Conservation (phyloP, 2,329 filamentous ascomycete genomes). For the Xylariaceae sp. region DNA sequence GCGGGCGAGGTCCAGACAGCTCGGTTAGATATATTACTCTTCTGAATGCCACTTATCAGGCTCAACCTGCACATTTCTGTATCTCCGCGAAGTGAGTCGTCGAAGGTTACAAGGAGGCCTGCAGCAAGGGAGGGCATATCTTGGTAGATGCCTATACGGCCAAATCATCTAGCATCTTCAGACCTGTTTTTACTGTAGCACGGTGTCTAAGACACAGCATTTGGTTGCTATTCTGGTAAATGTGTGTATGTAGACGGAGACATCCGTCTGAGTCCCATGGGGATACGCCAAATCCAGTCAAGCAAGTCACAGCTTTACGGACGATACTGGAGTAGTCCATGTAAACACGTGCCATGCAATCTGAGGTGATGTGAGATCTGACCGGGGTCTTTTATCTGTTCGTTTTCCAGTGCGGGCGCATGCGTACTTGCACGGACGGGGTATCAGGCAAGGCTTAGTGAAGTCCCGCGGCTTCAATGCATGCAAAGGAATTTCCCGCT, state of each 20-base stretch:
- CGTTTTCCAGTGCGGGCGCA: neutral
- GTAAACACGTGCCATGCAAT: slow-evolving; percentile 1
- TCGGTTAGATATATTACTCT: neutral
- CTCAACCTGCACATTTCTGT: neutral
- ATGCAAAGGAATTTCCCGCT: neutral
- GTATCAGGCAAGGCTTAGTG: too few relatives aligned
- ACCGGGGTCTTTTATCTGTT: neutral
- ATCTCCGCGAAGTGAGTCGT: neutral
- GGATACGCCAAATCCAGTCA: neutral
- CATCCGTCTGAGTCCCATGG: neutral
- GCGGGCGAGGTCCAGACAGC: neutral
- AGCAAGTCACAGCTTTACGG: too few relatives aligned
- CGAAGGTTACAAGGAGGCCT: neutral
- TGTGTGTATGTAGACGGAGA: neutral
- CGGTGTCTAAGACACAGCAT: neutral
- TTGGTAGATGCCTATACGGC: neutral
- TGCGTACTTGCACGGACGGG: too few relatives aligned
- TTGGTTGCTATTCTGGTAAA: slow-evolving; percentile 5
- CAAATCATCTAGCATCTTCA: neutral
- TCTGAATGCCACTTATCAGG: neutral
- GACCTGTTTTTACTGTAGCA: neutral
- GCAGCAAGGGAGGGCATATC: neutral
- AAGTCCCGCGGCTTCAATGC: too few relatives aligned
- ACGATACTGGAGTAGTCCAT: neutral
- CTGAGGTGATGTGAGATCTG: neutral